phyloP scores from a whole-genome alignment of 208 protist species.

The Crithidia bombi region DNA sequence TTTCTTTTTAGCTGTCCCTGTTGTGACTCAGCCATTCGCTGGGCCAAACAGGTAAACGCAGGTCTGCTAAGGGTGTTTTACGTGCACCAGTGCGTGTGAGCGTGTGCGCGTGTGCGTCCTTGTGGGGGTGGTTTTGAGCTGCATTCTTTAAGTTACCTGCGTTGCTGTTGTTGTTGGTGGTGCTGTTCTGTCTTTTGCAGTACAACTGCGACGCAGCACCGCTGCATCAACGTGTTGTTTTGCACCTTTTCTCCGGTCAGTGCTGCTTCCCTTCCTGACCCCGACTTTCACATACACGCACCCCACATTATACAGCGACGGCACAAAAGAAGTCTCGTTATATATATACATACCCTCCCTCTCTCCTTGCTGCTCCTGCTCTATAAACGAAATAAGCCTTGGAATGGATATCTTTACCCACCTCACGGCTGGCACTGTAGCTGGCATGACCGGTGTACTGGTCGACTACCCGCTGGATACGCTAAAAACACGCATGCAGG shows the following conservation, averaged over 20 bases:
- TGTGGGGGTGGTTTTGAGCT: too few species aligned
- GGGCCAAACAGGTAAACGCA: too few species aligned
- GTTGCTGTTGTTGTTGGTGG: too few species aligned
- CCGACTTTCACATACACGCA: too few species aligned
- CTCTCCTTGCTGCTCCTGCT: too few species aligned
- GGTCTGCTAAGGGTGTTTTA: too few species aligned
- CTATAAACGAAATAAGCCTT: slow-evolving; percentile 9
- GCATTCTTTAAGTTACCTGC: too few species aligned
- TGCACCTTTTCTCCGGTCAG: neutral
- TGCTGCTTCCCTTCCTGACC: neutral
- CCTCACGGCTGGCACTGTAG: slow-evolving; percentile 61
- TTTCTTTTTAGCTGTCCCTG: too few species aligned
- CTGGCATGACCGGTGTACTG: slow-evolving; percentile 63
- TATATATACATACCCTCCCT: neutral
- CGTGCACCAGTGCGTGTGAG: too few species aligned
- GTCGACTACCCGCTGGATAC: slow-evolving; percentile 90
- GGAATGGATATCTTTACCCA: slow-evolving; percentile 31
- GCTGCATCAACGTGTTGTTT: neutral
- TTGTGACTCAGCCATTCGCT: too few species aligned
- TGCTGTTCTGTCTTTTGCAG: neutral
- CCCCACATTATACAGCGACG: too few species aligned
- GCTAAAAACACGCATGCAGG: slow-evolving; percentile 82
- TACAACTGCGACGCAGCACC: neutral
- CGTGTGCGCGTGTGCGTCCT: too few species aligned
- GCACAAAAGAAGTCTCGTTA: neutral